phyloP scores from a whole-genome alignment of 1,284 basidiomycete species.

The Lentinus polychrous region DNA sequence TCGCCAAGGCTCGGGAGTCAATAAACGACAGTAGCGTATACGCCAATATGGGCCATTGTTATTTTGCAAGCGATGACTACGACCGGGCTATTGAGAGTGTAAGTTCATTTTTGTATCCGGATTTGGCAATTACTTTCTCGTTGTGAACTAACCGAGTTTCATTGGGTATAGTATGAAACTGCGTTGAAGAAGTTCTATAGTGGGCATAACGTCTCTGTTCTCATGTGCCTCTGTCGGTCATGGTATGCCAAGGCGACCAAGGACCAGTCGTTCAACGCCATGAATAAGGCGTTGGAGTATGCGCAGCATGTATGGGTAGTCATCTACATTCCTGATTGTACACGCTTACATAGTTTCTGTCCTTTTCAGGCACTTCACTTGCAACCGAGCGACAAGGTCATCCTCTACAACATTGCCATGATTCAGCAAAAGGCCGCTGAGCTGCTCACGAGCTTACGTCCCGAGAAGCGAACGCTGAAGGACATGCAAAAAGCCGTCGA shows the following conservation, averaged over 20 bases:
- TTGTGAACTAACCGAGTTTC: constrained; percentile 1
- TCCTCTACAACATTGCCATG: constrained; percentile 92
- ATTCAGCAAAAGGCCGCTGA: constrained; percentile 93
- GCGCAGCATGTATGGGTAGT: constrained; percentile 56
- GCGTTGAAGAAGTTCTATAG: constrained; percentile 71
- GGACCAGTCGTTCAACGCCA: constrained; percentile 73
- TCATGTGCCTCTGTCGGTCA: constrained; percentile 81
- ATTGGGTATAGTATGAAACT: constrained; percentile 72
- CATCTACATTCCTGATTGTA: background rate
- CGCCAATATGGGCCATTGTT: constrained; percentile 92
- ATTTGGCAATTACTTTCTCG: background rate
- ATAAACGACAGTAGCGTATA: constrained; percentile 83
- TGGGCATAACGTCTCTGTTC: constrained; percentile 62
- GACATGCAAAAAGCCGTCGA: constrained; percentile 76
- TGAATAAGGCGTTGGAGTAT: constrained; percentile 75
- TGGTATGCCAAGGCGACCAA: constrained; percentile 91
- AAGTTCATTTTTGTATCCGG: constrained; percentile 30
- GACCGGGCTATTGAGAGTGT: constrained; percentile 92
- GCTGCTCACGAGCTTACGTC: constrained; percentile 69
- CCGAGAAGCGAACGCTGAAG: constrained; percentile 70
- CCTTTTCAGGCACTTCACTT: constrained; percentile 65
- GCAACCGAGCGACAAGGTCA: constrained; percentile 81
- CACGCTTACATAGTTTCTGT: background rate
- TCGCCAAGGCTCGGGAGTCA: constrained; percentile 84
- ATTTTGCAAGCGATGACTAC: constrained; percentile 86